Conservation (phyloP, 768 basidiomycete species). For the Collybia sordida region DNA sequence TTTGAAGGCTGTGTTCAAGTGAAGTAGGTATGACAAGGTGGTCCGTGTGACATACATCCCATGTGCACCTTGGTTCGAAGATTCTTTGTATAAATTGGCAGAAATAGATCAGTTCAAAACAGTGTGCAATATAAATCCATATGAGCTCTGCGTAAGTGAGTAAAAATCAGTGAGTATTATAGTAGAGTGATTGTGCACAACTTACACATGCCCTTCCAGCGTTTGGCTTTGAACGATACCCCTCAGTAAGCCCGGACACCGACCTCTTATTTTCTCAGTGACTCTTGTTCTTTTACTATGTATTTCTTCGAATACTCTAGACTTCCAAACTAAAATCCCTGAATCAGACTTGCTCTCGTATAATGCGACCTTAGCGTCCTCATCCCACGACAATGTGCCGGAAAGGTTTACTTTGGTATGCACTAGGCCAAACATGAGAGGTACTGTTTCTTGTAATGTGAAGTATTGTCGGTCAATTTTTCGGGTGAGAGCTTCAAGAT, state of each 20-base stretch:
- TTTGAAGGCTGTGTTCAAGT: too few relatives aligned
- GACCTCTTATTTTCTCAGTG: conserved; percentile 29
- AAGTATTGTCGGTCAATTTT: conserved; percentile 27
- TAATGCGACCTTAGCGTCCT: conserved; percentile 20
- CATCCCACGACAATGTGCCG: conserved; percentile 34
- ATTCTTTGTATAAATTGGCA: not conserved
- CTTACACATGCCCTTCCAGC: conserved; percentile 25
- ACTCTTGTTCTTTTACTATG: conserved; percentile 25
- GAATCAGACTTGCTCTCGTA: conserved; percentile 26
- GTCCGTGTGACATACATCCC: too few relatives aligned
- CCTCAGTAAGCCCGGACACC: conserved; percentile 24
- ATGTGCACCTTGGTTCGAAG: too few relatives aligned
- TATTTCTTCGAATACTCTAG: conserved; percentile 26
- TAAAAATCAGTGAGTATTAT: not conserved
- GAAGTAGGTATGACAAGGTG: too few relatives aligned
- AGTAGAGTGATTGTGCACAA: not conserved
- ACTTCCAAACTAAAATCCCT: conserved; percentile 27
- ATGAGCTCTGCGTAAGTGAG: conserved; percentile 21
- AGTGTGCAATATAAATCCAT: conserved; percentile 28
- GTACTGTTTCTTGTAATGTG: conserved; percentile 28
- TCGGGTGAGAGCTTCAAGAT: not conserved
- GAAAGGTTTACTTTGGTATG: conserved; percentile 22
- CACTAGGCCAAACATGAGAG: conserved; percentile 28
- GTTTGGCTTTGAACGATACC: conserved; percentile 25
- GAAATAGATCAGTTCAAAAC: conserved; percentile 8